A percentile compares a stretch with the other conserved stretches of the same genome.
Conservation (phyloP, 306 rosid genomes). For the Biancaea sappan region DNA sequence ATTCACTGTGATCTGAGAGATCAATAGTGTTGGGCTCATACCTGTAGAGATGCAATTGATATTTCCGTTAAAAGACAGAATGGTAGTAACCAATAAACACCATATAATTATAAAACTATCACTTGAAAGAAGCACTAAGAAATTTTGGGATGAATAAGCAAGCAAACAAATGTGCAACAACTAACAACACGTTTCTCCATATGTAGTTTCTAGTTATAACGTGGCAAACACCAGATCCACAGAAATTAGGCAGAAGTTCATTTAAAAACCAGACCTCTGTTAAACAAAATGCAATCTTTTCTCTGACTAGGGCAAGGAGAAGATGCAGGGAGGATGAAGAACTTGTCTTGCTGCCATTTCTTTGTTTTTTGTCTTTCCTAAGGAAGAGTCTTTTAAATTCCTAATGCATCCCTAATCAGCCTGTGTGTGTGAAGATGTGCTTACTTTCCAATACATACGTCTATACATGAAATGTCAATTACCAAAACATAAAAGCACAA, state of each 20-base stretch:
- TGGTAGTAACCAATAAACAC: slow-evolving; percentile 1
- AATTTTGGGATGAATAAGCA: slow-evolving; percentile 4
- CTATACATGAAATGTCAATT: slow-evolving; percentile 23
- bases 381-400: neutral
- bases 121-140: neutral
- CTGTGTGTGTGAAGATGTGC: neutral
- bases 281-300: neutral
- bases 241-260: neutral
- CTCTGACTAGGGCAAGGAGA: neutral
- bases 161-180: slow-evolving; percentile 4
- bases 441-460: slow-evolving; percentile 10
- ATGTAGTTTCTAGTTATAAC: neutral
- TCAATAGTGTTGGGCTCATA: slow-evolving; percentile 98
- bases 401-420: neutral
- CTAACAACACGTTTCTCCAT: neutral
- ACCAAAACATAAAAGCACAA: slow-evolving; percentile 24
- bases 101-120: too few species aligned
- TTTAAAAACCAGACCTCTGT: neutral
- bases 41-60: slow-evolving; percentile 51
- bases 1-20: slow-evolving; percentile 79
- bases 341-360: neutral
- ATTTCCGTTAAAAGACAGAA: slow-evolving; percentile 1
- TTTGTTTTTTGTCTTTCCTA: too few species aligned
- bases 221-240: neutral
- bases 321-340: neutral